Percentiles rank a stretch among this genome's conserved stretches.
Evolutionary conservation across 176 grass and related monocot species (phyloP).

Genomic region (Aegilops umbellulata): DNA sequence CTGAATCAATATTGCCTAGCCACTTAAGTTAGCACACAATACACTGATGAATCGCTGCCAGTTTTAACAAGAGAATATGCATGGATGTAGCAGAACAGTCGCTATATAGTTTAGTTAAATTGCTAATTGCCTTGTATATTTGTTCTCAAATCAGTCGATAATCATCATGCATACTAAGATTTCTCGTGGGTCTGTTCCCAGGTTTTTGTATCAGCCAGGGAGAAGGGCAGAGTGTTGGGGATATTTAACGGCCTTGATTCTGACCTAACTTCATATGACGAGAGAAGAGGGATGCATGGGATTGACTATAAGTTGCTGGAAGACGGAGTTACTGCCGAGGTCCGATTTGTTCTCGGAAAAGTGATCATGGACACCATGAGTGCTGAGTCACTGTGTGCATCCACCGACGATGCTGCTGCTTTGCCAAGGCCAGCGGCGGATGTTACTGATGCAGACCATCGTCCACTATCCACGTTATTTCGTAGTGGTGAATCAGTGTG

Average conservation of each 20-base stretch:
- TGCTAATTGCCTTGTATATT: not conserved
- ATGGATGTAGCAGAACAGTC: not conserved
- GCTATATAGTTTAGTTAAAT: not conserved
- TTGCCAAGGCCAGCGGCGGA: not conserved
- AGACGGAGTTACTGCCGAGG: conserved; percentile 46
- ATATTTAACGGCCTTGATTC: conserved; percentile 52
- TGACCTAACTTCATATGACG: conserved; percentile 34
- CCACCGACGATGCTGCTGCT: conserved; percentile 14
- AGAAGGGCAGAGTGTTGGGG: conserved; percentile 33
- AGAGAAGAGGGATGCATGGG: conserved; percentile 31
- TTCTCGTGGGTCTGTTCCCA: conserved; percentile 32
- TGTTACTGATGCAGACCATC: not conserved
- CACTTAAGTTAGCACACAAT: not conserved
- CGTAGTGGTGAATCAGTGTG: not conserved
- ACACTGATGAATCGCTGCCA: not conserved
- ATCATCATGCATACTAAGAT: not conserved
- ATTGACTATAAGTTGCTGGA: conserved; percentile 75
- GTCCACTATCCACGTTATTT: not conserved
- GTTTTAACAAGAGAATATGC: not conserved
- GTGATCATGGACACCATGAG: conserved; percentile 71
- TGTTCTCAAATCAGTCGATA: not conserved
- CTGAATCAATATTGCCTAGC: not conserved
- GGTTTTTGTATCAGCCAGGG: conserved; percentile 52
- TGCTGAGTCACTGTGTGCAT: not conserved
- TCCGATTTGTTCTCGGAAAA: conserved; percentile 70